Percentiles rank a stretch among this genome's conserved stretches.
Evolutionary conservation across 208 protist genomes (phyloP).

Genomic region (Crithidia bombi): DNA sequence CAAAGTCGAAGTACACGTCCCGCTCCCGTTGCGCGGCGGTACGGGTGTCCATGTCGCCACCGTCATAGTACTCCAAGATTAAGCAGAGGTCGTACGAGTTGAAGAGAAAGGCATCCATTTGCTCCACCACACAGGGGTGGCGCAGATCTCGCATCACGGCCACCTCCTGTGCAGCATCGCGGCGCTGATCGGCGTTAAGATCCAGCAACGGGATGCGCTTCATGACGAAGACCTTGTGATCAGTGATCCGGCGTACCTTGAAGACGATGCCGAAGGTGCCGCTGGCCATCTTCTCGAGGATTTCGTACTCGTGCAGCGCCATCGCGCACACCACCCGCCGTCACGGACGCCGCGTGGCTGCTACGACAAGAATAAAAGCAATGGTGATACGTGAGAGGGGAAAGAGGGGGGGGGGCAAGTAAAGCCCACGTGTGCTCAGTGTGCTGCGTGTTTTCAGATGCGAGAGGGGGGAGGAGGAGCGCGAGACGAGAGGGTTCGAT

Average conservation of each 20-base stretch:
- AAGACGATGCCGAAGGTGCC: conserved; percentile 88
- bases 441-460: no score
- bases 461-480: no score
- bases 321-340: background rate
- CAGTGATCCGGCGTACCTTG: conserved; percentile 57
- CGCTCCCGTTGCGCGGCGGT: conserved; percentile 63
- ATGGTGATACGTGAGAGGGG: background rate
- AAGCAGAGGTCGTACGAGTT: conserved; percentile 85
- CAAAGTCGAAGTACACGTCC: conserved; percentile 69
- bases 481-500: no score
- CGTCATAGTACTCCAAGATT: conserved; percentile 93
- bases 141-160: conserved; percentile 77
- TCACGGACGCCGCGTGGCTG: background rate
- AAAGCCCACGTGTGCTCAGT: no score
- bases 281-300: conserved; percentile 83
- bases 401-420: no score
- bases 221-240: conserved; percentile 74
- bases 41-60: conserved; percentile 82
- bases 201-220: conserved; percentile 82
- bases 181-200: conserved; percentile 58
- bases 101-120: conserved; percentile 84
- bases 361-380: background rate
- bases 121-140: conserved; percentile 82
- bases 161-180: conserved; percentile 77
- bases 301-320: conserved; percentile 61